Percentiles rank a stretch among this genome's conserved stretches.
Evolutionary conservation across 116 monocot species (phyloP).

Genomic region (Posidonia oceanica): DNA sequence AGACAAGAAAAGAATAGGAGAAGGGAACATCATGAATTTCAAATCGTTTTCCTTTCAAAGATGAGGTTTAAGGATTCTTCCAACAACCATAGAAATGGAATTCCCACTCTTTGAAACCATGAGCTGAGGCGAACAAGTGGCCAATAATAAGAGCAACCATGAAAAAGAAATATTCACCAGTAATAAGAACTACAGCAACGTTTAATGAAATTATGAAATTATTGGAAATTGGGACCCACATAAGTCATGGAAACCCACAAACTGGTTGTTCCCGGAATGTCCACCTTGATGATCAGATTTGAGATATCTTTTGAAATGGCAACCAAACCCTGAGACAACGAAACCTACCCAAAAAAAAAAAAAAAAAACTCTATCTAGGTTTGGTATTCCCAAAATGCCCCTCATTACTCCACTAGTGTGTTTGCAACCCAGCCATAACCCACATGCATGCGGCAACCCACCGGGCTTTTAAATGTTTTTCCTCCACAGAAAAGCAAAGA

Average conservation of each 20-base stretch:
- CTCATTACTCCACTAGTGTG: not conserved
- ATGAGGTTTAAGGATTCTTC: not conserved
- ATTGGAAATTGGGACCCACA: conserved; percentile 3
- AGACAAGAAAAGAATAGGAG: not conserved
- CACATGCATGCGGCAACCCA: too few relatives aligned
- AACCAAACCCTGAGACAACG: not conserved
- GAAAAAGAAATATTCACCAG: too few relatives aligned
- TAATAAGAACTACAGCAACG: not conserved
- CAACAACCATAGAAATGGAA: conserved; percentile 3
- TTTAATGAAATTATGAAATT: not conserved
- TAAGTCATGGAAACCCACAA: not conserved
- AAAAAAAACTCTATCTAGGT: not conserved
- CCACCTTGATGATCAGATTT: too few relatives aligned
- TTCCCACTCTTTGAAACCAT: not conserved
- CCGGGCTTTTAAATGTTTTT: not conserved
- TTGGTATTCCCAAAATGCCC: not conserved
- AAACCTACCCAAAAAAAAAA: not conserved
- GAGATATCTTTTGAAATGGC: too few relatives aligned
- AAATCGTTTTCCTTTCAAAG: not conserved
- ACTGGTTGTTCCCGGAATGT: not conserved
- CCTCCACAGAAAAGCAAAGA: not conserved
- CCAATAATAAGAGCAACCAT: too few relatives aligned
- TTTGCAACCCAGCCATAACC: not conserved
- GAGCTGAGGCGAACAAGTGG: not conserved
- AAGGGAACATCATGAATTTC: not conserved